Percentiles rank a stretch among this genome's conserved stretches.
Conservation (phyloP, 78 protist genomes). For the Tieghemostelium lacteum region DNA sequence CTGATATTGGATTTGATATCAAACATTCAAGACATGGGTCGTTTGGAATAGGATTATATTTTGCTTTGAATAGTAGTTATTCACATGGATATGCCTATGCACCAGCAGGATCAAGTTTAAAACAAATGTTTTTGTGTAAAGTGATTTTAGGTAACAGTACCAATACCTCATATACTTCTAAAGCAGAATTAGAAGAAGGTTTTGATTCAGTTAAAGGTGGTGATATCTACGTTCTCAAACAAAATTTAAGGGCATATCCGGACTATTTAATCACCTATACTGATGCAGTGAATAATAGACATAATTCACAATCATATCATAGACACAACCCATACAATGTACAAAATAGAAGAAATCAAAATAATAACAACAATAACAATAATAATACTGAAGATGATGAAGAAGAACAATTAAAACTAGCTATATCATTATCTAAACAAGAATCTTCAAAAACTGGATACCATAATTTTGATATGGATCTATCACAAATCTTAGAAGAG, state of each 20-base stretch:
- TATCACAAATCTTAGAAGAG: too few species aligned
- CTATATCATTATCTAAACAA: not conserved
- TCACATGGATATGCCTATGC: not conserved
- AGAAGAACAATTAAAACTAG: not conserved
- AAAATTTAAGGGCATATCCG: constrained; percentile 8
- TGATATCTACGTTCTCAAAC: not conserved
- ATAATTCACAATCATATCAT: too few species aligned
- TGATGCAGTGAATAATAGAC: too few species aligned
- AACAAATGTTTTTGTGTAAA: constrained; percentile 22
- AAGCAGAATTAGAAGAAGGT: not conserved
- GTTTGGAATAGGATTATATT: constrained; percentile 13
- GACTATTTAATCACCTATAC: constrained; percentile 16
- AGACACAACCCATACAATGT: too few species aligned
- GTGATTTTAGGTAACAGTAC: constrained; percentile 8
- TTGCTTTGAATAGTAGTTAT: constrained; percentile 9
- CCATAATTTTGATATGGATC: too few species aligned
- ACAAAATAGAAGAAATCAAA: too few species aligned
- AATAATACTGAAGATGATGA: not conserved
- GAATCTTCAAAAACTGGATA: too few species aligned
- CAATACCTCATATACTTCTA: too few species aligned
- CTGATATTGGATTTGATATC: constrained; percentile 19
- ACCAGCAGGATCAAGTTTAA: not conserved
- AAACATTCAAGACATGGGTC: not conserved
- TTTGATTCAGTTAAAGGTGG: constrained; percentile 1
- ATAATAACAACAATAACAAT: too few species aligned